Evolutionary conservation across 352 stramenopile species (phyloP), one percentile per base, ranked within the genome.

Genomic region (Phytophthora sp.): DNA sequence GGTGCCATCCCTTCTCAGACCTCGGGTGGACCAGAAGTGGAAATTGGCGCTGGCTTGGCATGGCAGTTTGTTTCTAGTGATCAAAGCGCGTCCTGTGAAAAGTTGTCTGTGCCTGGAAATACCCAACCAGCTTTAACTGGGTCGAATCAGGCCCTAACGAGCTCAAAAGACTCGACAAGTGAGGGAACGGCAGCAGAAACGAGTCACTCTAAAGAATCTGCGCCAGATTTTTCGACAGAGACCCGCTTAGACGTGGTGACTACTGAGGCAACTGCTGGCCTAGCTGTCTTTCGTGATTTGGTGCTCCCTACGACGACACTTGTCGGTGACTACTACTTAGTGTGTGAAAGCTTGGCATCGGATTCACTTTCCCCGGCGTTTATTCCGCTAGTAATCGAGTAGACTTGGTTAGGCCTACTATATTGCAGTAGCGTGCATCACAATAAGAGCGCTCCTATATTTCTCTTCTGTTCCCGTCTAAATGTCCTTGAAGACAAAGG

Each of bases 401-500:
- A 68, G 21, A 36, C n/a, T 12, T n/a, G n/a, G n/a, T n/a, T n/a
- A n/a, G n/a, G n/a, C n/a, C n/a, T n/a, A n/a, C n/a, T n/a, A n/a
- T n/a, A n/a, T n/a, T n/a, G n/a, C n/a, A n/a, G n/a, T n/a, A n/a
- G n/a, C n/a, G n/a, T n/a, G n/a, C n/a, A n/a, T n/a, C n/a, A n/a
- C n/a, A n/a, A n/a, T n/a, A n/a, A n/a, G n/a, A n/a, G n/a, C n/a
- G n/a, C n/a, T n/a, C n/a, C n/a, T n/a, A n/a, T n/a, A n/a, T n/a
- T n/a, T 21, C 16, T 44, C 16, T 44, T 20, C 33, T 41, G 12
- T 20, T n/a, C n/a, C 16, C 16, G 16, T 44, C 51, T 66, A 64
- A 27, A 65, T 63, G 20, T 75, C 53, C 26, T 79, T 77, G 21
- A 88, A 71, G 16, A 64, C 65, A 27, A 88, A 90, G 0, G 79